Evolutionary conservation across 306 rosid genomes (phyloP).

Genomic region (Spatholobus suberectus): DNA sequence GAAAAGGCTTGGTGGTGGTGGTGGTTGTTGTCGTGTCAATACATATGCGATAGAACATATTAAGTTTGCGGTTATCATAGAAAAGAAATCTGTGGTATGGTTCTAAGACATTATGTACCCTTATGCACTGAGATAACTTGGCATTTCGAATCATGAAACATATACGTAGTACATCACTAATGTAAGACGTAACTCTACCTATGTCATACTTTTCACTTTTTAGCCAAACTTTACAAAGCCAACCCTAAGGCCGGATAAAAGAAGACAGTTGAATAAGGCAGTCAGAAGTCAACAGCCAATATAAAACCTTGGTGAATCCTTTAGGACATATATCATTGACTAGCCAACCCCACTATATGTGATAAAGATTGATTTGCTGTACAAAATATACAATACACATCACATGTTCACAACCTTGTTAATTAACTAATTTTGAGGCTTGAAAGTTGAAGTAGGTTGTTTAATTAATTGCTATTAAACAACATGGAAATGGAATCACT

Average conservation of each 20-base stretch:
- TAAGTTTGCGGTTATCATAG: background rate
- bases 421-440: background rate
- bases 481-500: background rate
- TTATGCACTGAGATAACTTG: background rate
- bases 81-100: background rate
- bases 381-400: background rate
- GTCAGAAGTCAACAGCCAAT: background rate
- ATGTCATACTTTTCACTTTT: background rate
- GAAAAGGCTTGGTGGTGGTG: background rate
- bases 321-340: background rate
- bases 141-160: conserved; percentile 16
- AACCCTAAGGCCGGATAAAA: background rate
- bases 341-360: background rate
- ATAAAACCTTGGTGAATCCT: background rate
- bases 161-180: background rate
- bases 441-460: background rate
- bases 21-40: background rate
- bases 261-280: background rate
- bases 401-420: background rate
- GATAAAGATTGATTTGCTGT: background rate
- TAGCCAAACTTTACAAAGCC: background rate
- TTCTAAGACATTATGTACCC: background rate
- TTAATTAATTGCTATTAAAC: background rate
- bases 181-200: background rate
- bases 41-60: background rate